Conservation (phyloP, 228 moss, liverwort and hornwort genomes). For the Sphagnum fallax region DNA sequence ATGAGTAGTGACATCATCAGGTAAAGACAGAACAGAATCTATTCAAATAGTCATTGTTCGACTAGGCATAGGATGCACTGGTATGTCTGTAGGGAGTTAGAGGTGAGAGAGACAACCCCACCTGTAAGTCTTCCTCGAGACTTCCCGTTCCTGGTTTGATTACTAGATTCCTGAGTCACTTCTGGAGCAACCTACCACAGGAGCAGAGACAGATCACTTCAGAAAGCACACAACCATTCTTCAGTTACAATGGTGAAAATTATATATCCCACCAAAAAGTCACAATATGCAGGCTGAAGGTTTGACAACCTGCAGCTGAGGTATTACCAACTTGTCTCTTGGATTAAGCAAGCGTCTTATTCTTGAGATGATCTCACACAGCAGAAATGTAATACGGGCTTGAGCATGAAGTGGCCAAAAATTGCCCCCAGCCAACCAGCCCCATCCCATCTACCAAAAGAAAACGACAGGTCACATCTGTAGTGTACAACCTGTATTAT, state of each 20-base stretch:
- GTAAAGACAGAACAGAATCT: neutral
- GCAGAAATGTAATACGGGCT: neutral
- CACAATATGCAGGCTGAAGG: neutral
- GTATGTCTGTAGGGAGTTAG: no score
- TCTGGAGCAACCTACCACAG: constrained; percentile 18
- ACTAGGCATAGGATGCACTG: no score
- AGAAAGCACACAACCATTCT: no score
- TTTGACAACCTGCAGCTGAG: neutral
- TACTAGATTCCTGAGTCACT: constrained; percentile 12
- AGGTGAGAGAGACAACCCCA: neutral
- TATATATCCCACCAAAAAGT: neutral
- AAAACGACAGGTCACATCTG: neutral
- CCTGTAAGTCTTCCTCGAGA: constrained; percentile 9
- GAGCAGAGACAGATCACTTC: no score
- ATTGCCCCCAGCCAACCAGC: neutral
- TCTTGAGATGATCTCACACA: constrained; percentile 1
- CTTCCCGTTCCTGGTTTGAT: constrained; percentile 7
- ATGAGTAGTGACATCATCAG: constrained; percentile 4
- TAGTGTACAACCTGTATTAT: neutral
- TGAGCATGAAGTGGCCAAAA: constrained; percentile 1
- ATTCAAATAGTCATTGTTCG: neutral
- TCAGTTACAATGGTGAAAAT: no score
- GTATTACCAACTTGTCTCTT: neutral
- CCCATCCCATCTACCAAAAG: neutral
- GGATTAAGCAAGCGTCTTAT: neutral